Percentiles rank a stretch among this genome's conserved stretches.
phyloP scores from a whole-genome alignment of 2,329 filamentous ascomycete genomes.

The Fusarium devonianum region DNA sequence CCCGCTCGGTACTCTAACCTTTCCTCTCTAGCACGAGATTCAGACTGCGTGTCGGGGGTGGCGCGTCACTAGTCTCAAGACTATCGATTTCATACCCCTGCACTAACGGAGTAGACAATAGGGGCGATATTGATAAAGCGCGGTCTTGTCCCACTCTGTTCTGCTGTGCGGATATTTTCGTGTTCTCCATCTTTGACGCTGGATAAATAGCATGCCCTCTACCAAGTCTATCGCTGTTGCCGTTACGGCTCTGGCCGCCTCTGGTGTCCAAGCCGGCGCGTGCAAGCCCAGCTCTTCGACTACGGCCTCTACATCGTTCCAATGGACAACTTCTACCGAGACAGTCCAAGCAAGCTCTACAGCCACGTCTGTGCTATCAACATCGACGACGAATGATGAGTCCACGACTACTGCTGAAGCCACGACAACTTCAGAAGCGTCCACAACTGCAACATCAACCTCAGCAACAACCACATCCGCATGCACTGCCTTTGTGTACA shows the following conservation, averaged over 20 bases:
- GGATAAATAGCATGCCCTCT: conserved; percentile 10
- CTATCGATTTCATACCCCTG: conserved; percentile 1
- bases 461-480: background rate
- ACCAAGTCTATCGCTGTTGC: conserved; percentile 14
- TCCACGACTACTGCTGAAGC: background rate
- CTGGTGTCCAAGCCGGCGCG: conserved; percentile 2
- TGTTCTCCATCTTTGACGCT: background rate
- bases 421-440: background rate
- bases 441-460: background rate
- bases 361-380: background rate
- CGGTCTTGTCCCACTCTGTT: background rate
- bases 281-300: conserved; percentile 1
- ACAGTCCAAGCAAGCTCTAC: background rate
- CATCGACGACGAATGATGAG: background rate
- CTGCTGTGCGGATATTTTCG: background rate
- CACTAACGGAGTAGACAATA: background rate
- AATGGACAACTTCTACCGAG: background rate
- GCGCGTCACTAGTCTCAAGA: background rate
- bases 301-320: background rate
- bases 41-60: too few relatives aligned
- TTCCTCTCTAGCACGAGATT: too few relatives aligned
- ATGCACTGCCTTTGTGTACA: background rate
- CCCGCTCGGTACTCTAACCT: too few relatives aligned
- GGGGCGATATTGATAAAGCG: conserved; percentile 2
- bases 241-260: conserved; percentile 16